Evolutionary conservation across 768 basidiomycete species (phyloP), one percentile per base, ranked within the genome.

Genomic region (Suillus variegatus): DNA sequence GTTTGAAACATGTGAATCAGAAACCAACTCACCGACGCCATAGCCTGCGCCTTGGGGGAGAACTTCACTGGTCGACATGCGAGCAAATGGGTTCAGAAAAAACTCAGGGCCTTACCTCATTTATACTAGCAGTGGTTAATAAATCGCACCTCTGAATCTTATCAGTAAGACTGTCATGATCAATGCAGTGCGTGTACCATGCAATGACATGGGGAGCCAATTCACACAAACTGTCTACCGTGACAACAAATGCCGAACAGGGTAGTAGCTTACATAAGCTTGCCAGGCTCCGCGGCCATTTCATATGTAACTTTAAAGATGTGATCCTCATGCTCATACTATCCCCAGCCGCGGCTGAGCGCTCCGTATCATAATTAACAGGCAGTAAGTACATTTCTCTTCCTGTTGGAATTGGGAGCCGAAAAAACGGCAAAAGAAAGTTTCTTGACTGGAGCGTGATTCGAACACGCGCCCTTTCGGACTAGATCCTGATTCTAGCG

Each of bases 21-120:
- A 22, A 43, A 43, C 18, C 35, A 36, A 74, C 85, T 69, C 70
- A 90, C 90, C 88, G 64, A 92, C 92, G 51, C 93, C 93, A 82
- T 94, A 94, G 43, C 93, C 93, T 16, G 91, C 93, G 41, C 90
- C 91, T 79, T 92, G 89, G 28, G 92, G 92, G 60, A 93, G 82
- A 32, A 89, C 77, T 60, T 76, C 67, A 28, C 57, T 28, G 52
- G 70, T 62, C 13, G 76, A 75, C 76, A 76, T 43, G 25, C 16
- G 41, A 60, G 18, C 25, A 3, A 60, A 60, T 6, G 25, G 2
- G 25, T 43, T 41, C 40, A 20, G 58, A 28, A 60, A 28, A 20
- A 43, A 25, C 12, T 25, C 36, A 38, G 41, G 18, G 28, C 41
- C 41, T 60, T 57, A 22, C 36, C 56, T 22, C n/a, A n/a, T 57